Evolutionary conservation across 495 filamentous ascomycete species (phyloP), one percentile per base, ranked within the genome.

Genomic region (Penicillium mononematosum): DNA sequence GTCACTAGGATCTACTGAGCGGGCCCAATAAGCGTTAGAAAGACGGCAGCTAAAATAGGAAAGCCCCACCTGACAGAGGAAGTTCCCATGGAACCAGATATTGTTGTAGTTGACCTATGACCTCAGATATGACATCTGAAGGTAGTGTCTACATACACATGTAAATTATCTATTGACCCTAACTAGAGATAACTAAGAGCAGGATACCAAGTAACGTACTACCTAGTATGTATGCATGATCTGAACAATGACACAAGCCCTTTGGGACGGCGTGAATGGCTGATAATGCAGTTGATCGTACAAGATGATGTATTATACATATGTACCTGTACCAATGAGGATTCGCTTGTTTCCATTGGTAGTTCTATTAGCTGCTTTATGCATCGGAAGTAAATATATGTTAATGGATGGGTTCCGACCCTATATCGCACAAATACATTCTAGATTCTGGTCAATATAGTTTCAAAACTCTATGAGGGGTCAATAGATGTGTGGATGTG

Each of bases 261-360:
- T 39, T 9, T 11, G 42, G 11, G 11, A 19, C 16, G 4, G 3
- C 2, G 27, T 29, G 27, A 19, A 10, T 46, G 20, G 14, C 7
- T 5, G 12, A 46, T n/a, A 27, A 53, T 42, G 22, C 50, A 53
- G 36, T 53, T 38, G 55, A 44, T 44, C 19, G 19, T 14, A 24
- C 20, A 22, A 44, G 20, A 3, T 19, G n/a, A 42, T 44, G 42
- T 24, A 44, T 41, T 24, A 44, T 41, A 16, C 16, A 25, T 39
- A 38, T 19, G 10, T 12, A n/a, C 24, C n/a, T 14, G 22, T 6
- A n/a, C 24, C n/a, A 8, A 32, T 32, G 39, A 36, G 24, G 50
- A 39, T 43, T 52, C 6, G 25, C 17, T 32, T 22, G n/a, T 53
- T 53, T 29, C 38, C 31, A 53, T 53, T 53, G 50, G 49, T 42